These are phyloP conservation scores for Pelargonium australe DNA, from an alignment of 441 rosid genomes.

Conservation along the genomic window DNA sequence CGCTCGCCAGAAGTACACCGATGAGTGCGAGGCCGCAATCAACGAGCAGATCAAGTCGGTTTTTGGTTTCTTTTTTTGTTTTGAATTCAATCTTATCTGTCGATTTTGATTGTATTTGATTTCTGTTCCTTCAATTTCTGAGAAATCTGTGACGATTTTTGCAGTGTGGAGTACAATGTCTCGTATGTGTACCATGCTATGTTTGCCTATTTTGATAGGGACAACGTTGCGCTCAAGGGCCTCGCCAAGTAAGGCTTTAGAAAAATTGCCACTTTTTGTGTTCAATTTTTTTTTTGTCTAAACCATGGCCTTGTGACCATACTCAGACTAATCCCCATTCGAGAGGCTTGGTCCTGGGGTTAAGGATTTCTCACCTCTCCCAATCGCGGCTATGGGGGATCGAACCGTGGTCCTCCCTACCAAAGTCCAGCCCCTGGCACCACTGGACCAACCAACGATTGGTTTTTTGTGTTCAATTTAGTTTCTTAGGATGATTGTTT, in stretches of 20 bases:
- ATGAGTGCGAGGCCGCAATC: conserved; percentile 44
- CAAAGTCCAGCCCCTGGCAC: too few relatives aligned
- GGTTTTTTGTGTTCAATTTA: background rate
- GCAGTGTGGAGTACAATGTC: conserved; percentile 87
- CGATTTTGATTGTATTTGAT: background rate
- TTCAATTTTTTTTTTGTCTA: too few relatives aligned
- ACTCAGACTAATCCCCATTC: too few relatives aligned
- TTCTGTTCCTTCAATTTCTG: conserved; percentile 1
- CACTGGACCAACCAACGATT: too few relatives aligned
- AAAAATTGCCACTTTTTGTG: background rate
- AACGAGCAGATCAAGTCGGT: conserved; percentile 52
- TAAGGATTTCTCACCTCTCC: too few relatives aligned
- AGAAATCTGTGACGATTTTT: background rate
- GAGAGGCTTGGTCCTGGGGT: too few relatives aligned
- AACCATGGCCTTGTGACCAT: too few relatives aligned
- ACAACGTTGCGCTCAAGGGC: conserved; percentile 78
- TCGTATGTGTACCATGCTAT: conserved; percentile 90
- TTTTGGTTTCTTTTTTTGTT: background rate
- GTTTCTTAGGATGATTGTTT: background rate
- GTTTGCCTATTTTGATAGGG: conserved; percentile 92
- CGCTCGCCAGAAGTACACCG: conserved; percentile 42
- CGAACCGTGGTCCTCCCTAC: too few relatives aligned
- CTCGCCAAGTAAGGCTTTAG: conserved; percentile 58
- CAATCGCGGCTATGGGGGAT: too few relatives aligned
- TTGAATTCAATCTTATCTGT: background rate